phyloP scores from a whole-genome alignment of 2,329 filamentous ascomycete genomes.

The Drechslera avenae region DNA sequence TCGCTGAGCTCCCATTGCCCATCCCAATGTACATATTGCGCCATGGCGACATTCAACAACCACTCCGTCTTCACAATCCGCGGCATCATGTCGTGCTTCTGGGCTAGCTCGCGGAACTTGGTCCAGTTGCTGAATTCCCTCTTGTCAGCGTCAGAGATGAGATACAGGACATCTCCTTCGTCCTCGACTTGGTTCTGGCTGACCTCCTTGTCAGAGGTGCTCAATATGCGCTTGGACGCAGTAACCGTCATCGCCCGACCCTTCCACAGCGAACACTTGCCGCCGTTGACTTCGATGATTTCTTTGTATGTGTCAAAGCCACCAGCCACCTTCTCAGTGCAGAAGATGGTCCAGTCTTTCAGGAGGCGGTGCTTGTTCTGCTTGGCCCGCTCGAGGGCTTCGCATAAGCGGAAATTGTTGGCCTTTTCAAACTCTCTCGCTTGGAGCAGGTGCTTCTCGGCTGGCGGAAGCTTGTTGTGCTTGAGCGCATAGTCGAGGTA shows the following conservation, averaged over 20 bases:
- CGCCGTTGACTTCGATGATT: slow-evolving; percentile 89
- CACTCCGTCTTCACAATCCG: slow-evolving; percentile 85
- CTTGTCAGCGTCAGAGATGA: slow-evolving; percentile 70
- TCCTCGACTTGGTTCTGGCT: slow-evolving; percentile 68
- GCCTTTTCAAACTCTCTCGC: slow-evolving; percentile 76
- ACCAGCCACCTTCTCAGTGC: slow-evolving; percentile 77
- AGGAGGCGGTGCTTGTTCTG: slow-evolving; percentile 79
- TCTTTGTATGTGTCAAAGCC: slow-evolving; percentile 82
- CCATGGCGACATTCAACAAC: slow-evolving; percentile 88
- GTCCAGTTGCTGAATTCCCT: slow-evolving; percentile 78
- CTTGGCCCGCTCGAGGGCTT: slow-evolving; percentile 72
- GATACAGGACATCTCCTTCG: slow-evolving; percentile 66
- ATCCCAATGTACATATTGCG: slow-evolving; percentile 68
- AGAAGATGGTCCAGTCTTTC: slow-evolving; percentile 78
- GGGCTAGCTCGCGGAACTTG: slow-evolving; percentile 79
- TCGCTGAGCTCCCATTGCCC: slow-evolving; percentile 43
- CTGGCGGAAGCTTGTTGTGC: slow-evolving; percentile 66
- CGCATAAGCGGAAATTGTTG: slow-evolving; percentile 70
- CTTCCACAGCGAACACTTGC: slow-evolving; percentile 76
- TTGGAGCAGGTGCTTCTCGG: slow-evolving; percentile 69
- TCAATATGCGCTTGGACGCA: slow-evolving; percentile 45
- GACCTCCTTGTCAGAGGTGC: slow-evolving; percentile 37
- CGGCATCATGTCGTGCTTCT: slow-evolving; percentile 77
- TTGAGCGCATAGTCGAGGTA: slow-evolving; percentile 82
- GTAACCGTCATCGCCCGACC: slow-evolving; percentile 73